These are phyloP conservation scores for Paramecium pentaurelia DNA, from an alignment of 73 alveolate genomes.

Conservation along the genomic window DNA sequence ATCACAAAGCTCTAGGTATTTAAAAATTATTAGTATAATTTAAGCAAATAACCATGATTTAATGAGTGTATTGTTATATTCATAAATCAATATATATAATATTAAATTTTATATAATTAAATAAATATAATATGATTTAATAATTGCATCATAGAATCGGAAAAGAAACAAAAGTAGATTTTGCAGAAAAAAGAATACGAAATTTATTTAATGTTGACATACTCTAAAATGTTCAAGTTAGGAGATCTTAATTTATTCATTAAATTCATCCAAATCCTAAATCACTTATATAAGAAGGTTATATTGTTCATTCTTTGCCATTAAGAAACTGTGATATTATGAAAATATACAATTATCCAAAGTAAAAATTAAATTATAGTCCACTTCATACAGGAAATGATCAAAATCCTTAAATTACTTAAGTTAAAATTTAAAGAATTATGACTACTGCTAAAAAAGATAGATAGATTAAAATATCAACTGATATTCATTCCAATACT, in stretches of 20 bases:
- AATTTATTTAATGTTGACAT: neutral
- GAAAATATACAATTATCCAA: neutral
- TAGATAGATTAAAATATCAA: neutral
- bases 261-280: neutral
- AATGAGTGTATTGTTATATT: constrained; percentile 18
- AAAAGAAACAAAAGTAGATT: neutral
- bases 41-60: constrained; percentile 21
- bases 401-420: neutral
- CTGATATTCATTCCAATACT: neutral
- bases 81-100: neutral
- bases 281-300: neutral
- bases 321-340: neutral
- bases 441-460: neutral
- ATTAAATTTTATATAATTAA: neutral
- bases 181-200: neutral
- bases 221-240: neutral
- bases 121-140: neutral
- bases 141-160: neutral
- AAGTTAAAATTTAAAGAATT: neutral
- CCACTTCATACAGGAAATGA: neutral
- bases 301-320: neutral
- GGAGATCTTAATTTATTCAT: neutral
- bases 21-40: neutral
- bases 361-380: neutral
- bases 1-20: constrained; percentile 7